Base-by-base conservation (phyloP, 2,329 filamentous ascomycete genomes). In the Sclerotinia nivalis region DNA sequence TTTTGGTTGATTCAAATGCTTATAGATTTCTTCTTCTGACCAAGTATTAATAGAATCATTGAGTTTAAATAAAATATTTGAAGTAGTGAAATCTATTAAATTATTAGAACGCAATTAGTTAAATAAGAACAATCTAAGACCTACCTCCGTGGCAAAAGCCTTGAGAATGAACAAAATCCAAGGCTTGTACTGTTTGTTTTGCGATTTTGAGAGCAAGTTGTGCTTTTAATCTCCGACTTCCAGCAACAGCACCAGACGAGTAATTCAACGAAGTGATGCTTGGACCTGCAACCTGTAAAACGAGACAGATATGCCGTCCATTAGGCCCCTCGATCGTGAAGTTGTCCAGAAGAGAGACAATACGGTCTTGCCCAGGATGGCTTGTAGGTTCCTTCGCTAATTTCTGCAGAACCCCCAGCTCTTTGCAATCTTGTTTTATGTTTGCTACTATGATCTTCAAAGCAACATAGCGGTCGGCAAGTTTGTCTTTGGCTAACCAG, bases 271-370 rank as follows among this genome's bases (percentile, higher is more conserved):
- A 31, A 40, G 28, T 22, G 31, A 59, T 40, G 31, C 55, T 62
- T 49, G 45, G 45, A 7, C 59, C 59, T n/a, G 45, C 59, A 25
- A 73, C 69, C 22, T 72, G 68, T 43, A 59, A 67, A 8, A 84
- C 79, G 0, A 84, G 74, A 73, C 82, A 85, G 22, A 77, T 71
- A 71, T 85, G 82, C 4, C 45, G 76, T 13, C 83, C 82, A 75
- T 84, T 84, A 10, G 81, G 82, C 10, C 83, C 82, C 3, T 74
- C 47, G 31, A 74, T 72, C 50, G 45, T 69, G 55, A 75, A 75
- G n/a, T 72, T 66, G 68, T 74, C 70, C n/a, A 75, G 13, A 1
- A 64, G 60, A 0, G 13, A 34, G 25, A 64, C 31, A 34, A 64
- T 40, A 64, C 25, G 40, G 25, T 64, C 31, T 18, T 50, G 22